phyloP scores from a whole-genome alignment of 2,329 filamentous ascomycete species.

The Macrophomina tecta region DNA sequence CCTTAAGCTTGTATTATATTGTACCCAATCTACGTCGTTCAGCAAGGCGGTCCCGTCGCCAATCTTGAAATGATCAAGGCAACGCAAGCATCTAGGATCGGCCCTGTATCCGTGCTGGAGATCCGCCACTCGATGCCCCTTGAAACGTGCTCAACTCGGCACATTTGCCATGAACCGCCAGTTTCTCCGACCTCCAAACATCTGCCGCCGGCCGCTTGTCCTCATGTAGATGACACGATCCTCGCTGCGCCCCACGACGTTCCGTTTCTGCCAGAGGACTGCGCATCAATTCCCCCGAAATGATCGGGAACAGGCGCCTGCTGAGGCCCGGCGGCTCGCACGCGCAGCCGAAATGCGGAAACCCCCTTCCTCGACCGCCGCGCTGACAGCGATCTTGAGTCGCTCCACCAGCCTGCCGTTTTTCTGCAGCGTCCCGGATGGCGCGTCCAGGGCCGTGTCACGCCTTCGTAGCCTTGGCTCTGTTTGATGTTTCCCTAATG shows the following conservation, averaged over 20 bases:
- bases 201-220: constrained; percentile 13
- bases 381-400: neutral
- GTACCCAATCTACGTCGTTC: neutral
- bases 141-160: constrained; percentile 18
- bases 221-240: constrained; percentile 15
- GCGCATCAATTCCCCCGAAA: constrained; percentile 2
- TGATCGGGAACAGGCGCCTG: constrained; percentile 13
- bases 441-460: constrained; percentile 18
- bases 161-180: constrained; percentile 11
- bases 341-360: neutral
- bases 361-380: constrained; percentile 1
- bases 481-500: constrained; percentile 24
- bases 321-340: constrained; percentile 8
- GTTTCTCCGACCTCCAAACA: constrained; percentile 1
- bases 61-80: constrained; percentile 1
- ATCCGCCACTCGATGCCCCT: constrained; percentile 15
- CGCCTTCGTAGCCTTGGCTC: neutral
- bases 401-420: neutral
- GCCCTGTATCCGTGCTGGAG: constrained; percentile 10
- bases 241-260: neutral
- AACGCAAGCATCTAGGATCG: constrained; percentile 24
- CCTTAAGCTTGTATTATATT: neutral
- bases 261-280: neutral
- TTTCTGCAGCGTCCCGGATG: constrained; percentile 2
- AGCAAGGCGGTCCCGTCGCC: neutral